Percentiles rank a stretch among this genome's conserved stretches.
Conservation (phyloP, 495 filamentous ascomycete species). For the Apodospora peruviana region DNA sequence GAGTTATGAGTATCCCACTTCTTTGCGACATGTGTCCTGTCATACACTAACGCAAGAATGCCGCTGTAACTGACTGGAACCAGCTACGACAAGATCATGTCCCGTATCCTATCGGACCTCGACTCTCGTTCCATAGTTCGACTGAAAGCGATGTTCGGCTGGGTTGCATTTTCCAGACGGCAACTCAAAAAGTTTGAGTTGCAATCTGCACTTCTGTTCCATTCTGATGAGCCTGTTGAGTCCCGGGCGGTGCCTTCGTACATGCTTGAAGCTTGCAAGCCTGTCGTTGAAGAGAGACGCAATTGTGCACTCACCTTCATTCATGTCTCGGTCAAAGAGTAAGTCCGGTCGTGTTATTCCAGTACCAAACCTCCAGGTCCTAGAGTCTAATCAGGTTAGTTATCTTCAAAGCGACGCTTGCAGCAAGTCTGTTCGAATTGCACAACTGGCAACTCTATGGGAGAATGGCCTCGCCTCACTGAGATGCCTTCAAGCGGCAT, state of each 20-base stretch:
- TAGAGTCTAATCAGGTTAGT: constrained; percentile 10
- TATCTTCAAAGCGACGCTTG: constrained; percentile 18
- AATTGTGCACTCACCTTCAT: constrained; percentile 25
- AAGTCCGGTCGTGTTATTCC: no score
- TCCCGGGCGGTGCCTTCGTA: constrained; percentile 13
- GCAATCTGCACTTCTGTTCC: constrained; percentile 24
- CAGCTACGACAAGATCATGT: constrained; percentile 24
- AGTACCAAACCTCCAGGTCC: no score
- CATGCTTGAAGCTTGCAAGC: constrained; percentile 25
- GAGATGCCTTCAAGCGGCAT: constrained; percentile 13
- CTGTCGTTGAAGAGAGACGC: constrained; percentile 21
- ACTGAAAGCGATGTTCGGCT: constrained; percentile 22
- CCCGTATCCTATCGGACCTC: constrained; percentile 13
- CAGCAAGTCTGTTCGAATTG: constrained; percentile 8
- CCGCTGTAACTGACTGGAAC: background rate
- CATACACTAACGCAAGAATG: background rate
- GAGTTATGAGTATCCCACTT: constrained; percentile 19
- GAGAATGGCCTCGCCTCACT: constrained; percentile 16
- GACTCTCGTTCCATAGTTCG: constrained; percentile 20
- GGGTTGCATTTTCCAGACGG: constrained; percentile 28
- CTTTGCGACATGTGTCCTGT: background rate
- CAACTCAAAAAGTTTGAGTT: constrained; percentile 23
- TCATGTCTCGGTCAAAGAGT: constrained; percentile 30
- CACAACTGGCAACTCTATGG: background rate
- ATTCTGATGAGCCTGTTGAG: constrained; percentile 6